Evolutionary conservation across 1,139 yeast species (phyloP).

Genomic region (Blastobotrys buckinghamii): DNA sequence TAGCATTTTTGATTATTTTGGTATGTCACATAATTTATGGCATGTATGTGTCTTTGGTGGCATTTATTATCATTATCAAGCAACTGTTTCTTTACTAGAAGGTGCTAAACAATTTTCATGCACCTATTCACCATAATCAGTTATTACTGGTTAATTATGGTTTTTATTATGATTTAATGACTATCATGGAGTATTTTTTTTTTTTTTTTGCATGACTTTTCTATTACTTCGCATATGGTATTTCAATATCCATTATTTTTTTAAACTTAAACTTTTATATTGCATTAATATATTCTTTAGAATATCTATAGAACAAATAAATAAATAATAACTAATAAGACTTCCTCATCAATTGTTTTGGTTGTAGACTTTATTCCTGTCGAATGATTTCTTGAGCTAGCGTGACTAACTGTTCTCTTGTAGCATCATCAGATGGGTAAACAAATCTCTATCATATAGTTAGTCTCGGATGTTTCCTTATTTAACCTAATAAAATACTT

Average conservation of each 20-base stretch:
- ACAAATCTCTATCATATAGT: constrained; percentile 21
- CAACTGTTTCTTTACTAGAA: constrained; percentile 64
- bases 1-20: constrained; percentile 51
- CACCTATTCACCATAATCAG: not conserved
- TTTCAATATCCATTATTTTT: not conserved
- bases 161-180: not conserved
- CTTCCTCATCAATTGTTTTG: not conserved
- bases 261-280: not conserved
- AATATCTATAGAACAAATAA: not conserved
- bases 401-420: constrained; percentile 19
- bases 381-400: constrained; percentile 16
- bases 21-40: constrained; percentile 98
- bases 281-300: not conserved
- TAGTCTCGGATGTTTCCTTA: not conserved
- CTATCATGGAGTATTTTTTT: not conserved
- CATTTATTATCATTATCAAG: constrained; percentile 75
- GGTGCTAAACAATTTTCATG: constrained; percentile 33
- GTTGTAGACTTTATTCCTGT: not conserved
- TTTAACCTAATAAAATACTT: constrained; percentile 7
- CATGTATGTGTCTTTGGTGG: constrained; percentile 88
- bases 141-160: not conserved
- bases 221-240: not conserved
- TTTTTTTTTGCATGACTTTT: not conserved
- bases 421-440: constrained; percentile 23
- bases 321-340: not conserved